These are phyloP conservation scores for Colletotrichum destructivum DNA, from an alignment of 2,329 filamentous ascomycete genomes.

Conservation along the genomic window DNA sequence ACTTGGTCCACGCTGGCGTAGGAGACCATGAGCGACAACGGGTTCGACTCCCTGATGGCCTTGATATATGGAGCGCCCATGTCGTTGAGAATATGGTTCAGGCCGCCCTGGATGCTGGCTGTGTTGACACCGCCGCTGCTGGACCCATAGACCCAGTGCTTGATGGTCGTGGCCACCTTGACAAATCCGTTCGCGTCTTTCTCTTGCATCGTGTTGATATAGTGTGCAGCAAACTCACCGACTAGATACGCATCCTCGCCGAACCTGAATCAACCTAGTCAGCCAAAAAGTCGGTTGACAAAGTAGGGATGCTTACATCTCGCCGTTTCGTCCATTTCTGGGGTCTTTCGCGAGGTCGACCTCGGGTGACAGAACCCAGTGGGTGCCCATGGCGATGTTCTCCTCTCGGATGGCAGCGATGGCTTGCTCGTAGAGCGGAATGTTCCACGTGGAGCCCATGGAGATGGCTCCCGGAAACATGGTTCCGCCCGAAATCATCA, in stretches of 20 bases:
- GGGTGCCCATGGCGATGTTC: constrained; percentile 50
- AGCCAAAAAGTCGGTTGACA: background rate
- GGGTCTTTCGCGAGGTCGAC: constrained; percentile 53
- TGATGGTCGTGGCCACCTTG: constrained; percentile 54
- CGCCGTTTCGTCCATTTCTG: constrained; percentile 46
- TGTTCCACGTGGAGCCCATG: constrained; percentile 50
- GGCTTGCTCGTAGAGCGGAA: constrained; percentile 49
- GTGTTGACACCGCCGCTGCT: constrained; percentile 52
- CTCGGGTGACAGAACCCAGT: constrained; percentile 53
- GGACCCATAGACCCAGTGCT: constrained; percentile 55
- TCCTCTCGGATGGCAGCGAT: constrained; percentile 50
- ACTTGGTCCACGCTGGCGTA: constrained; percentile 51
- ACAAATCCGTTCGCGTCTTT: constrained; percentile 50
- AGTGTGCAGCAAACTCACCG: constrained; percentile 50
- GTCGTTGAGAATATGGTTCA: constrained; percentile 54
- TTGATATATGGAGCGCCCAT: constrained; percentile 50
- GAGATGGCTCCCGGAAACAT: constrained; percentile 51
- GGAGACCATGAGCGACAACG: constrained; percentile 51
- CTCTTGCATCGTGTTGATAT: constrained; percentile 54
- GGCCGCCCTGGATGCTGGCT: constrained; percentile 51
- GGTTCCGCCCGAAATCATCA: constrained; percentile 50
- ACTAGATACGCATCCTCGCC: constrained; percentile 52
- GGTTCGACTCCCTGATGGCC: constrained; percentile 47
- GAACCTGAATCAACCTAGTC: constrained; percentile 43
- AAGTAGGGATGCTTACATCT: constrained; percentile 41